Conservation (phyloP, 2,329 filamentous ascomycete genomes). For the Nemania sp. region DNA sequence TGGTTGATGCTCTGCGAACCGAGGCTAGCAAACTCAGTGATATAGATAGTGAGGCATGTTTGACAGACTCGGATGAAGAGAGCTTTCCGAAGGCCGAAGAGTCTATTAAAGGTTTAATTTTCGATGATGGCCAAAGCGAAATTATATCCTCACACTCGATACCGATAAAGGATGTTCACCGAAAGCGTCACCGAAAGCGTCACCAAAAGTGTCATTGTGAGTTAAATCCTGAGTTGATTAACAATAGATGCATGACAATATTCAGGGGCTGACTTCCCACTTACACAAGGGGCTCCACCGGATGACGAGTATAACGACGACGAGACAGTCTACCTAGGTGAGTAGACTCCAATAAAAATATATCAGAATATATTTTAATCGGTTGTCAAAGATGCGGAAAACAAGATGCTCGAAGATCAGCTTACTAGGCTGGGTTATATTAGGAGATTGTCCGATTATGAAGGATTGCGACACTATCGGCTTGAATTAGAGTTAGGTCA, state of each 20-base stretch:
- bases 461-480: constrained; percentile 32
- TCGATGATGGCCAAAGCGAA: constrained; percentile 4
- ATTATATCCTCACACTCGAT: constrained; percentile 26
- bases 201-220: constrained; percentile 27
- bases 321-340: constrained; percentile 18
- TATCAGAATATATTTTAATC: background rate
- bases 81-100: constrained; percentile 15
- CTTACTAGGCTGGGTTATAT: constrained; percentile 24
- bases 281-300: background rate
- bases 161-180: constrained; percentile 14
- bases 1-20: constrained; percentile 15
- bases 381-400: background rate
- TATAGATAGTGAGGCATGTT: constrained; percentile 5
- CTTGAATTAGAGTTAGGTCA: constrained; percentile 26
- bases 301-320: constrained; percentile 4
- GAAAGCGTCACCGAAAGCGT: constrained; percentile 4
- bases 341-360: background rate
- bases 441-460: constrained; percentile 30
- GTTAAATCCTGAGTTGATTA: background rate
- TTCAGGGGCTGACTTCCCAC: constrained; percentile 17
- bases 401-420: constrained; percentile 19
- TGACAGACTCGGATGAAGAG: constrained; percentile 18
- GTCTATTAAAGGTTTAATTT: background rate
- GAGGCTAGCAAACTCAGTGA: constrained; percentile 5
- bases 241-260: background rate